Evolutionary conservation across 345 rosid genomes (phyloP).

Genomic region (Lenwebbia sp.): DNA sequence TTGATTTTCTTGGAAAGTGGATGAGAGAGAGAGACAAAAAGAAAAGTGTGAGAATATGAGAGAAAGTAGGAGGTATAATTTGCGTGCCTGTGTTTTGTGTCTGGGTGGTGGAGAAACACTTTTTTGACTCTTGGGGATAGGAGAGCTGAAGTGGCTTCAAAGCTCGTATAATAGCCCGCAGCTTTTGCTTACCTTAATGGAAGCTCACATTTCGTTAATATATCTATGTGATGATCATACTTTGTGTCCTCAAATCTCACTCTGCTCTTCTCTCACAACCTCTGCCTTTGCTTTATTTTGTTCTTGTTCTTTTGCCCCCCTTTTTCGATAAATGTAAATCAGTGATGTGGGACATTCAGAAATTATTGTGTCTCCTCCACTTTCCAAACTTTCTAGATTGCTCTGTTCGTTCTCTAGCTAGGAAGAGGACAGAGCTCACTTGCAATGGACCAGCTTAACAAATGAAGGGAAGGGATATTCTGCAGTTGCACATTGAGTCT

Average conservation of each 20-base stretch:
- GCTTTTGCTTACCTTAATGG: neutral
- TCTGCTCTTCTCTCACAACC: neutral
- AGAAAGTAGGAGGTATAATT: neutral
- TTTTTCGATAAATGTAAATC: neutral
- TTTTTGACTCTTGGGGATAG: neutral
- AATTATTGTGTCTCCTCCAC: neutral
- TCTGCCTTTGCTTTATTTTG: neutral
- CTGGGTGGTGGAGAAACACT: neutral
- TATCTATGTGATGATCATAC: neutral
- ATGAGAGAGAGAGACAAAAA: neutral
- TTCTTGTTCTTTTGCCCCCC: neutral
- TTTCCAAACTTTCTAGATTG: neutral
- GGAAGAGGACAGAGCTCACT: neutral
- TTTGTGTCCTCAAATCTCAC: neutral
- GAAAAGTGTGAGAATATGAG: neutral
- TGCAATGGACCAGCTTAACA: neutral
- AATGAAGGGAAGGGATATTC: neutral
- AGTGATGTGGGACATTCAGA: neutral
- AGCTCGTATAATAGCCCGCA: conserved; percentile 18
- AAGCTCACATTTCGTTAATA: neutral
- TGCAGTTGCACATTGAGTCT: neutral
- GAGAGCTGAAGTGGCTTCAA: conserved; percentile 33
- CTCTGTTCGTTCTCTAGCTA: neutral
- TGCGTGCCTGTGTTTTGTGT: neutral
- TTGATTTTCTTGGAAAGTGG: neutral